Base-by-base conservation (phyloP, 352 stramenopile genomes). In the Pythium sp. region DNA sequence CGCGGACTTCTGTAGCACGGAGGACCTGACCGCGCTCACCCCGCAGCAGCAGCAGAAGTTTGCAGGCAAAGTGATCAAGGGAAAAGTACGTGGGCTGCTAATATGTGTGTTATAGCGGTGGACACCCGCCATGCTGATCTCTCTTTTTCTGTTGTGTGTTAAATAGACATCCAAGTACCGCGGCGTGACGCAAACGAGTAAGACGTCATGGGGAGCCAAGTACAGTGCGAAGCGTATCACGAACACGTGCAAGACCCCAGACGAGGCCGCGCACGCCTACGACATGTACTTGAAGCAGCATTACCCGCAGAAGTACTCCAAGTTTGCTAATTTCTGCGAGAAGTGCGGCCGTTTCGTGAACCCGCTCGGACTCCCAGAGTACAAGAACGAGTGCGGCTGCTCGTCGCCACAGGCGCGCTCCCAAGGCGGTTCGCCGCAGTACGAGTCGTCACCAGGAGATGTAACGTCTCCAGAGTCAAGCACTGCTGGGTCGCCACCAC, bases 141-240 rank as follows among this genome's bases (percentile, higher is more conserved):
- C 12, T 59, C 15, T 28, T 1, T 58, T 5, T 58, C 24, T 58
- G 14, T 6, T 26, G 28, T 36, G 8, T 57, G 12, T 9, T 15
- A 59, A 56, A 2, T 60, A 93, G 79, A 94, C 87, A n/a, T 94
- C 89, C 77, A 93, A 94, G 74, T 96, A 92, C 60, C 84, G 86
- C 11, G 87, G 86, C 20, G 86, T 96, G 43, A 94, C 86, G 11
- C 85, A 93, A 69, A 94, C 87, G 30, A 96, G 84, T 67, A 94
- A 95, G 73, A 94, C 84, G 18, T 91, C 83, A 36, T 96, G 87
- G 89, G 86, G 87, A n/a, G 86, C 86, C 67, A 94, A 94, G 74
- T 94, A 94, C 80, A 93, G 81, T 51, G 85, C 88, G 61, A 94
- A 96, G 74, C 84, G 87, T 53, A 93, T 96, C 64, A 93, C 86